These are phyloP conservation scores for Protomyces inundatus DNA, from an alignment of 1,139 yeast genomes.

Conservation along the genomic window DNA sequence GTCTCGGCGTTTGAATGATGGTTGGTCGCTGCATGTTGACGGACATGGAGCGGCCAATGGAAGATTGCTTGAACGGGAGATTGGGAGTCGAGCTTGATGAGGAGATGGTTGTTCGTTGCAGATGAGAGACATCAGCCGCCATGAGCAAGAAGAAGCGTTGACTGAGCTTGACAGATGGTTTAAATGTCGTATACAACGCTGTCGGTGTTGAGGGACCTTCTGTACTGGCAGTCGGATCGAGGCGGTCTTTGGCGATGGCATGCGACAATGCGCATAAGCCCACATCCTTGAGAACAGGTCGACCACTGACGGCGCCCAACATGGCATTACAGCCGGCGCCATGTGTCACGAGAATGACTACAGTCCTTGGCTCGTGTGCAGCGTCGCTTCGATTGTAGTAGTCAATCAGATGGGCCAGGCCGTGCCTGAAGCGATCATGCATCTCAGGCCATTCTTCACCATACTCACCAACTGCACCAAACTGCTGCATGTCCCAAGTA, in stretches of 20 bases:
- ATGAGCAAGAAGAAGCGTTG: not conserved
- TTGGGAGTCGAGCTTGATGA: too few species aligned
- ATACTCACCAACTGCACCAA: constrained; percentile 40
- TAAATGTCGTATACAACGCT: not conserved
- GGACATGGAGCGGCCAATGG: too few species aligned
- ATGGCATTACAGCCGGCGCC: constrained; percentile 44
- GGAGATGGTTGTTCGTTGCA: not conserved
- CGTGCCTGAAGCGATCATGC: constrained; percentile 39
- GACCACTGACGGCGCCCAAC: constrained; percentile 37
- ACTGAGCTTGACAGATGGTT: not conserved
- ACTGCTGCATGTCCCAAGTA: constrained; percentile 36
- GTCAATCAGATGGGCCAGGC: constrained; percentile 35
- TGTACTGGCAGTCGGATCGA: not conserved
- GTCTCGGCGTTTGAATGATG: too few species aligned
- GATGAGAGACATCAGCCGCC: not conserved
- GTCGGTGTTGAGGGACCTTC: not conserved
- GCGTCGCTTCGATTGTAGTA: constrained; percentile 32
- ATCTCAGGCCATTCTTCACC: constrained; percentile 42
- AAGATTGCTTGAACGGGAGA: too few species aligned
- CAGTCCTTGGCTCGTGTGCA: constrained; percentile 28
- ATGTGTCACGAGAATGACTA: constrained; percentile 41
- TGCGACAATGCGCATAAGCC: constrained; percentile 38
- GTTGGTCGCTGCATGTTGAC: too few species aligned
- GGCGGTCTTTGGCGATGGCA: constrained; percentile 30
- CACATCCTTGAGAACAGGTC: constrained; percentile 38